phyloP scores from a whole-genome alignment of 768 basidiomycete genomes.

The Galerina sulciceps region DNA sequence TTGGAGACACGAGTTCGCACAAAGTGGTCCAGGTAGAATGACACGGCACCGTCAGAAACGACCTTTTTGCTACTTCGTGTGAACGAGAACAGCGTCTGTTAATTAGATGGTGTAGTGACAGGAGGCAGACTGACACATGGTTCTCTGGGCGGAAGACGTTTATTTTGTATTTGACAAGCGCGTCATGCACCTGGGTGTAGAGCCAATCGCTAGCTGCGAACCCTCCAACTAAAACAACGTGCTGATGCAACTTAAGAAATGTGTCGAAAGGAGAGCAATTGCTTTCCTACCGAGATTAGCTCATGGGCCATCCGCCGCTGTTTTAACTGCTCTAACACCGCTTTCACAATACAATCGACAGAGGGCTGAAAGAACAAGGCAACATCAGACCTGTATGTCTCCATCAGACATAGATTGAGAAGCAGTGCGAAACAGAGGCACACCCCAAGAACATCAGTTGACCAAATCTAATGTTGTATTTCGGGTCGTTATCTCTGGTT shows the following conservation, averaged over 20 bases:
- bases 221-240: slow-evolving; percentile 57
- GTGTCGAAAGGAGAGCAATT: not conserved
- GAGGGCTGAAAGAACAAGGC: slow-evolving; percentile 43
- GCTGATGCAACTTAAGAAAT: slow-evolving; percentile 22
- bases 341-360: slow-evolving; percentile 36
- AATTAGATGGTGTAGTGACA: not conserved
- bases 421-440: not conserved
- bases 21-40: slow-evolving; percentile 49
- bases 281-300: slow-evolving; percentile 33
- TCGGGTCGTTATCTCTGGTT: slow-evolving; percentile 41
- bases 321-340: slow-evolving; percentile 32
- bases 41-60: slow-evolving; percentile 54
- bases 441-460: slow-evolving; percentile 47
- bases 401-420: not conserved
- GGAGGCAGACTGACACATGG: slow-evolving; percentile 51
- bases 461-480: slow-evolving; percentile 46
- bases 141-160: slow-evolving; percentile 54
- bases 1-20: slow-evolving; percentile 52
- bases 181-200: slow-evolving; percentile 43
- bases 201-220: slow-evolving; percentile 64
- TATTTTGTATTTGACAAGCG: slow-evolving; percentile 40
- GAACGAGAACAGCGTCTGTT: not conserved
- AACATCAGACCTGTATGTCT: slow-evolving; percentile 32
- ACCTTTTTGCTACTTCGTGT: slow-evolving; percentile 39
- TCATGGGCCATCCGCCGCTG: slow-evolving; percentile 28